Percentiles rank a stretch among this genome's conserved stretches.
Evolutionary conservation across 371 early-diverging fungal genomes (phyloP).

Genomic region (Choanephora cucurbitarum): DNA sequence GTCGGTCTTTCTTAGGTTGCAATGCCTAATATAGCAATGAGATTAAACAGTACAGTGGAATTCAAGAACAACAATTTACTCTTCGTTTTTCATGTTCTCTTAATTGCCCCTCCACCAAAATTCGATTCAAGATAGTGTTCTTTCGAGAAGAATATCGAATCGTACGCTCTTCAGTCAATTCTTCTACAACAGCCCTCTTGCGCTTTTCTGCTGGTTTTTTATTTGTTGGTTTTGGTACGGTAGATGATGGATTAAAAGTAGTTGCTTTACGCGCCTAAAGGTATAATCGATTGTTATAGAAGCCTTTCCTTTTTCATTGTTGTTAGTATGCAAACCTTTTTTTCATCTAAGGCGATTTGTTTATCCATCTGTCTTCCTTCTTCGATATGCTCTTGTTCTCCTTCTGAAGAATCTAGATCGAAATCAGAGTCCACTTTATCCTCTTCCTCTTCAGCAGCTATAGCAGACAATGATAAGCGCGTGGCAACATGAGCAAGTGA

Average conservation of each 20-base stretch:
- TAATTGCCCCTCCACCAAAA: conserved; percentile 55
- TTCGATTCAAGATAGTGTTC: conserved; percentile 56
- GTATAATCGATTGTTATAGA: not conserved
- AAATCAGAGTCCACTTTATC: conserved; percentile 68
- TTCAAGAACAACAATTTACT: conserved; percentile 22
- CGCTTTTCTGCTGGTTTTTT: conserved; percentile 10
- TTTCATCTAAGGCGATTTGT: conserved; percentile 49
- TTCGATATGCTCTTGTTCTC: conserved; percentile 56
- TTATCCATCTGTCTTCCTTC: conserved; percentile 50
- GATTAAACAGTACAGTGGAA: too few species aligned
- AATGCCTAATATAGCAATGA: conserved; percentile 19
- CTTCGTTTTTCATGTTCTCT: conserved; percentile 49
- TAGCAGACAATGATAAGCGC: too few species aligned
- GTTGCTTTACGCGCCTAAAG: conserved; percentile 23
- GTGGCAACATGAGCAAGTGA: too few species aligned
- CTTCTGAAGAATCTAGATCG: conserved; percentile 59
- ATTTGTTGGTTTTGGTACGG: conserved; percentile 3
- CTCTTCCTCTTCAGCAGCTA: conserved; percentile 29
- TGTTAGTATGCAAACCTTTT: not conserved
- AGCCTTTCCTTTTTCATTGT: not conserved
- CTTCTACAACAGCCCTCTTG: conserved; percentile 1
- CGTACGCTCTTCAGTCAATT: conserved; percentile 16
- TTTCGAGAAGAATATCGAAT: conserved; percentile 60
- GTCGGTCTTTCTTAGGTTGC: conserved; percentile 52
- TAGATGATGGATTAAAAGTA: conserved; percentile 7